Conservation (phyloP, 208 protist genomes). For the Kentomonas sorsogonicus region DNA sequence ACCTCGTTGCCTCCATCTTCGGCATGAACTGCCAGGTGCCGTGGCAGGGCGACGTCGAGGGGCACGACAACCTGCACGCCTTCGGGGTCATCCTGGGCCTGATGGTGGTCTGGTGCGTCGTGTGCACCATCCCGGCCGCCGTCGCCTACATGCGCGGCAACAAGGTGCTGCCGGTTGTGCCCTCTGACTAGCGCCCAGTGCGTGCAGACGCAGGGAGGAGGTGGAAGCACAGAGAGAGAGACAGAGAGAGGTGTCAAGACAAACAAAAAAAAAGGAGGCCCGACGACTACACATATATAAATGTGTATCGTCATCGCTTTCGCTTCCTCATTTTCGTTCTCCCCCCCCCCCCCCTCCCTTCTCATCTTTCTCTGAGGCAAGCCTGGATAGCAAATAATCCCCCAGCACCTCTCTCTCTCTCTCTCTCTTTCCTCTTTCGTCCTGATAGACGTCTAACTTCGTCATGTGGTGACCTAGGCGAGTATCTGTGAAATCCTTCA, state of each 20-base stretch:
- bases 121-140: conserved; percentile 59
- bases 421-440: no score
- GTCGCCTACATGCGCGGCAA: conserved; percentile 30
- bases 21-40: conserved; percentile 90
- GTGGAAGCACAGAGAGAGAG: conserved; percentile 6
- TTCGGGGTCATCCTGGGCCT: conserved; percentile 59
- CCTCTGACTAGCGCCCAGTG: conserved; percentile 21
- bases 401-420: no score
- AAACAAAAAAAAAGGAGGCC: neutral
- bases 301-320: neutral
- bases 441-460: no score
- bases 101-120: conserved; percentile 53
- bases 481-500: no score
- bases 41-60: conserved; percentile 47
- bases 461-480: no score
- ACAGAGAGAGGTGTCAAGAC: conserved; percentile 3
- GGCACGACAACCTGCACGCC: conserved; percentile 43
- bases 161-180: conserved; percentile 44
- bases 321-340: no score
- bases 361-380: no score
- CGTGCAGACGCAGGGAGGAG: conserved; percentile 2
- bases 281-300: neutral
- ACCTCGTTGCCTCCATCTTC: conserved; percentile 78
- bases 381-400: no score
- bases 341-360: no score